Percentiles rank a stretch among this genome's conserved stretches.
Conservation (phyloP, 192 early-diverging fungal species). For the Funneliformis geosporum region DNA sequence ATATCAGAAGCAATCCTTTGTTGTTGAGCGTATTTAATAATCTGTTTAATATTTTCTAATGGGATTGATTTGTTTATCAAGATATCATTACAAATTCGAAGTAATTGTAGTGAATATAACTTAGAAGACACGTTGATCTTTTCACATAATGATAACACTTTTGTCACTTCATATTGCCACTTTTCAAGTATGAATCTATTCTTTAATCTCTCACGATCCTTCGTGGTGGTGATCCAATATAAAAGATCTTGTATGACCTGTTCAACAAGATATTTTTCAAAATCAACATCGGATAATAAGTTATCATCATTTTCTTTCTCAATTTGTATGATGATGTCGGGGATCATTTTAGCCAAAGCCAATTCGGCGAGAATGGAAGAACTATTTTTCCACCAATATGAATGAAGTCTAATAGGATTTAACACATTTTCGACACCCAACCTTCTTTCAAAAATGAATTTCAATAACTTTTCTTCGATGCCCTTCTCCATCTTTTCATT, state of each 20-base stretch:
- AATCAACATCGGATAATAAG: not conserved
- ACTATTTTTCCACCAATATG: constrained; percentile 31
- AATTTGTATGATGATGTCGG: not conserved
- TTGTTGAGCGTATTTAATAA: constrained; percentile 1
- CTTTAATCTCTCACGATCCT: not conserved
- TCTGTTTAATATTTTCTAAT: not conserved
- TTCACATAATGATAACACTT: constrained; percentile 23
- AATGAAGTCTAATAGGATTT: constrained; percentile 26
- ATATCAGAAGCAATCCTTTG: not conserved
- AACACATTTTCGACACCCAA: constrained; percentile 7
- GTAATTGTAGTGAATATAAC: not conserved
- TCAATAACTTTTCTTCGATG: constrained; percentile 6
- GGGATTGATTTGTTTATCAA: constrained; percentile 19
- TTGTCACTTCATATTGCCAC: constrained; percentile 20
- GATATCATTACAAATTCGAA: constrained; percentile 30
- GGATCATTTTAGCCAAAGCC: constrained; percentile 2
- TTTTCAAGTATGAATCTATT: not conserved
- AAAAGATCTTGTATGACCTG: not conserved
- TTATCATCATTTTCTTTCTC: not conserved
- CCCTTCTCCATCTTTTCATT: not conserved
- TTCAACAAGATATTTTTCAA: constrained; percentile 19
- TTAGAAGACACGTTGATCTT: not conserved
- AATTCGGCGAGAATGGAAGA: constrained; percentile 27
- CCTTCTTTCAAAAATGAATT: constrained; percentile 19
- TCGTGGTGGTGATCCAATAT: not conserved